Evolutionary conservation across 192 early-diverging fungal species (phyloP), one percentile per base, ranked within the genome.

Genomic region (Pilaira anomala): DNA sequence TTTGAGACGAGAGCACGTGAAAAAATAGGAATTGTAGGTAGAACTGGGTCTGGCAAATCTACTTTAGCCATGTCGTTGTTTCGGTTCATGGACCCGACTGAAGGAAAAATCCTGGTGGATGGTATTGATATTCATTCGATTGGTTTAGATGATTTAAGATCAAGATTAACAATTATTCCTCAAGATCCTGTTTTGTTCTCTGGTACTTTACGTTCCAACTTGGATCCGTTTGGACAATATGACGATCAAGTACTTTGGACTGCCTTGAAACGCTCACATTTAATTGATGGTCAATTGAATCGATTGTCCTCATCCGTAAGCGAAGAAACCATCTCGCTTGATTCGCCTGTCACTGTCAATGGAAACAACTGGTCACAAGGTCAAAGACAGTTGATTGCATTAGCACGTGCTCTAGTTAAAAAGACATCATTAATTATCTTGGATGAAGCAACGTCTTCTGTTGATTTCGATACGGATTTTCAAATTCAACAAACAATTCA

Each of bases 11-110:
- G 73, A 5, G 80, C 87, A 3, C 53, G 77, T n/a, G 82, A 83
- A 75, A 95, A 93, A 73, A 88, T 98, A 69, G 96, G 94, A 39
- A 88, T 98, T 41, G 93, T 95, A 41, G 95, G 95, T 11, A 81
- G 95, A 18, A 91, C 92, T 12, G 92, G 92, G 25, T 86, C 88
- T 3, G 92, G 91, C 26, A 94, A 94, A 65, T 85, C 83, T 16
- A 88, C 88, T 0, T 69, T 94, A 52, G 83, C 85, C 3, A 76
- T 91, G 48, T 81, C 87, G 8, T 73, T 94, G 56, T 81, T 93
- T 69, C 85, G 93, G 14, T 88, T 96, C 28, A 77, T 93, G 67
- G 89, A 91, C 60, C 82, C 86, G 0, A 65, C 76, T 6, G 64
- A 77, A 14, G 92, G 93, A 21, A 42, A 64, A 14, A 89, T 96